Evolutionary conservation across 768 basidiomycete species (phyloP), one percentile per base, ranked within the genome.

Genomic region (Boletus rubescentipes): DNA sequence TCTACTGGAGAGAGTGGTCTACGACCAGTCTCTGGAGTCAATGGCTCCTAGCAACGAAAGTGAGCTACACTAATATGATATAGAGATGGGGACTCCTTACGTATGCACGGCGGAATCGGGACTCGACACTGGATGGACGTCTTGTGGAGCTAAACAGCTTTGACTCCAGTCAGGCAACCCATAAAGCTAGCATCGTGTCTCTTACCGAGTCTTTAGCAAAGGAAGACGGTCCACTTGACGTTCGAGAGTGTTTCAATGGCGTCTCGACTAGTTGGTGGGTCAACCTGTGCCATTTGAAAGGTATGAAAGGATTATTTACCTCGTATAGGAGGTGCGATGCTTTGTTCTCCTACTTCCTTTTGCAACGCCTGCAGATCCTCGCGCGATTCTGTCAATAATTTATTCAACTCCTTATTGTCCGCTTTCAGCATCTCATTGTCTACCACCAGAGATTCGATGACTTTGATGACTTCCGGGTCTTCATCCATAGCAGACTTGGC

Each of bases 351-450:
- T 1, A 86, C 70, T 67, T 95, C 91, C 59, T 85, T 85, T 48
- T 86, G 85, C 40, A 92, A 65, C 2, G 72, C 66, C 51, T 85
- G 82, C 5, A 86, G 67, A 57, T 94, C 90, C 64, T 95, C 92
- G 26, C 91, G 80, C 2, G 89, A 79, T 46, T 92, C 89, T 2
- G 80, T 71, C 8, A 98, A 75, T 9, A 93, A 70, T 43, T 79
- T 80, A 53, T 89, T 87, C 44, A 96, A 71, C 64, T 96, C 91
- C 8, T 81, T 78, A 54, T 90, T 92, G 62, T 93, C 91, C 18
- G 82, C 84, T 68, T 90, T 91, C 48, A 95, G 72, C 23, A 78
- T 77, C 60, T 94, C 90, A 61, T 93, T 96, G 62, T 91, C 90
- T 32, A 85, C 82, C 9, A 94, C 92, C 30, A 96, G 76, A n/a